phyloP scores from a whole-genome alignment of 306 rosid species.

The Cyclanthera cordifolia region DNA sequence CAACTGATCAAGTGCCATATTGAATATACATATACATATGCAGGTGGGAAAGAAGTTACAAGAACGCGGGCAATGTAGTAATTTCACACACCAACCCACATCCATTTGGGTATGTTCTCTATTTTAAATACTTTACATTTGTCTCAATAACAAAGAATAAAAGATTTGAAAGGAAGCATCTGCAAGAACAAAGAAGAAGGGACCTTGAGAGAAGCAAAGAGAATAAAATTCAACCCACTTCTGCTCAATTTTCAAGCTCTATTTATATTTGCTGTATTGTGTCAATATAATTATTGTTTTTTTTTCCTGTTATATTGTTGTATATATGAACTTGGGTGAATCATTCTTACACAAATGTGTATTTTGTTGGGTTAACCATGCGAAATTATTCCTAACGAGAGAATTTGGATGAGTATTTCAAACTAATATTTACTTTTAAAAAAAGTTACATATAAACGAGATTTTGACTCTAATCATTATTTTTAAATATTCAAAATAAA shows the following conservation, averaged over 20 bases:
- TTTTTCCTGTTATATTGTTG: background rate
- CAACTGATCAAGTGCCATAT: too few relatives aligned
- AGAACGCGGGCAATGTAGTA: background rate
- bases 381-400: too few relatives aligned
- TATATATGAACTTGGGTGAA: background rate
- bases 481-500: too few relatives aligned
- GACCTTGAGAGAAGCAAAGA: background rate
- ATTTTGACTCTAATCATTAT: too few relatives aligned
- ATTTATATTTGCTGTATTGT: background rate
- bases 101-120: background rate
- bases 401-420: too few relatives aligned
- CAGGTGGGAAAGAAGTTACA: constrained; percentile 51
- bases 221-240: background rate
- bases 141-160: background rate
- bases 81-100: background rate
- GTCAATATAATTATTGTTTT: too few relatives aligned
- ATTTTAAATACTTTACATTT: background rate
- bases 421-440: too few relatives aligned
- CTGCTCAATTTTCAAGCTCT: background rate
- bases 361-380: background rate
- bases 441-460: too few relatives aligned
- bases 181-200: background rate
- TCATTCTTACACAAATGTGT: background rate
- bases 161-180: background rate
- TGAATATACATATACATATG: constrained; percentile 5